Conservation (phyloP, 2,329 filamentous ascomycete genomes). For the Tolypocladium cylindrosporum region DNA sequence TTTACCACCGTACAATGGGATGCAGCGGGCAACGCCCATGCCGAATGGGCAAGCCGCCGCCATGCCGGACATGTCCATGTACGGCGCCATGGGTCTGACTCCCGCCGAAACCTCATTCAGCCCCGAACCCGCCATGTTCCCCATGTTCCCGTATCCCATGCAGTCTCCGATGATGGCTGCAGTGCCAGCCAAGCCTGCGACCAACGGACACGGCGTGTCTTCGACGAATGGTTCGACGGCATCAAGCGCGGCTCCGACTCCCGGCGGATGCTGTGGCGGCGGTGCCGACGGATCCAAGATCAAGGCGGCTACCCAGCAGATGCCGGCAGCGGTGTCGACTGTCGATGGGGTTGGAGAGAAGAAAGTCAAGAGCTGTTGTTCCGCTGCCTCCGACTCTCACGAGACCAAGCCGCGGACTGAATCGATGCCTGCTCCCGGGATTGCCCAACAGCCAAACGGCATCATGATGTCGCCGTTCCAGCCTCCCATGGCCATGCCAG, state of each 20-base stretch:
- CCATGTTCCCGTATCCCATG: conserved; percentile 21
- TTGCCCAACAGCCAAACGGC: conserved; percentile 12
- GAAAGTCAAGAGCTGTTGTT: conserved; percentile 19
- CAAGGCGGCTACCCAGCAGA: conserved; percentile 1
- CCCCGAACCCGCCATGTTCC: conserved; percentile 16
- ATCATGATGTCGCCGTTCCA: conserved; percentile 27
- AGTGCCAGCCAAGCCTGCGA: conserved; percentile 6
- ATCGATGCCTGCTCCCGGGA: conserved; percentile 8
- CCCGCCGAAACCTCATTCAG: conserved; percentile 13
- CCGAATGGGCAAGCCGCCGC: conserved; percentile 9
- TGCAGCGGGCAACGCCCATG: conserved; percentile 13
- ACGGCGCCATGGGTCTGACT: conserved; percentile 17
- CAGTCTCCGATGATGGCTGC: conserved; percentile 12
- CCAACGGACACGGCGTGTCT: conserved; percentile 10
- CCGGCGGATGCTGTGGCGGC: conserved; percentile 14
- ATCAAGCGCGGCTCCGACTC: background rate
- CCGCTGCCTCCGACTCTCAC: conserved; percentile 11
- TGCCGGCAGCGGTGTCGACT: conserved; percentile 7
- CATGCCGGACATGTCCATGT: conserved; percentile 14
- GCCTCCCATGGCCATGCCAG: conserved; percentile 23
- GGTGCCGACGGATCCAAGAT: conserved; percentile 3
- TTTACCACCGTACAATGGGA: conserved; percentile 21
- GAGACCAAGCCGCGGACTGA: conserved; percentile 11
- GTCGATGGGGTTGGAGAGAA: conserved; percentile 8
- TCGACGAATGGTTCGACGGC: conserved; percentile 10